phyloP scores from a whole-genome alignment of 2,329 filamentous ascomycete species.

The Anthostomella pinea region DNA sequence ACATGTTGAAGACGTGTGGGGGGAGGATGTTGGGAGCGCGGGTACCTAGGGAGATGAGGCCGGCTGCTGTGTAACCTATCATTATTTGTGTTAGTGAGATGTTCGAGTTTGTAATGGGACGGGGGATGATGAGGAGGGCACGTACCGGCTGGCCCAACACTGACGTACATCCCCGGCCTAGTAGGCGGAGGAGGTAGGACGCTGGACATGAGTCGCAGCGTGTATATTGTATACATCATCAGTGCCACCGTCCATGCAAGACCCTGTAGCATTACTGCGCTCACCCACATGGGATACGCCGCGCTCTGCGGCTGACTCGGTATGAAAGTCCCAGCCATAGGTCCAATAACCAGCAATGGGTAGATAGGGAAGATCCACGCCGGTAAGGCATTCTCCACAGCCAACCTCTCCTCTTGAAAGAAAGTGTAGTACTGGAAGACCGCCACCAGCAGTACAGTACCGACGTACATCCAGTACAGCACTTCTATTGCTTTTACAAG shows the following conservation, averaged over 20 bases:
- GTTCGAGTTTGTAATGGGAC: not conserved
- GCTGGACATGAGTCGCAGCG: slow-evolving; percentile 48
- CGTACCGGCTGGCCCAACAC: slow-evolving; percentile 51
- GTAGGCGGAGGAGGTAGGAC: slow-evolving; percentile 46
- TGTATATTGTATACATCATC: slow-evolving; percentile 51
- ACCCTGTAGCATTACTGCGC: too few relatives aligned
- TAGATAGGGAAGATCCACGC: slow-evolving; percentile 55
- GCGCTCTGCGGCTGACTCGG: too few relatives aligned
- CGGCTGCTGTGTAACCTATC: slow-evolving; percentile 43
- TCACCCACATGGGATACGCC: too few relatives aligned
- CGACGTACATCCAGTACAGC: slow-evolving; percentile 53
- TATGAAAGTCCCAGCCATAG: too few relatives aligned
- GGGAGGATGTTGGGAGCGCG: slow-evolving; percentile 21
- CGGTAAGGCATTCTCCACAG: slow-evolving; percentile 49
- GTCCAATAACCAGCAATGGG: slow-evolving; percentile 52
- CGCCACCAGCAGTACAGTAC: slow-evolving; percentile 27
- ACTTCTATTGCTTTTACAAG: slow-evolving; percentile 43
- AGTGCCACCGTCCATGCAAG: slow-evolving; percentile 51
- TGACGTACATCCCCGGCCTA: slow-evolving; percentile 54
- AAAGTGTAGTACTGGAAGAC: slow-evolving; percentile 31
- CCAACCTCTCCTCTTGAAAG: slow-evolving; percentile 37
- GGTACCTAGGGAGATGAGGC: slow-evolving; percentile 45
- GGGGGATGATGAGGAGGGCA: slow-evolving; percentile 24
- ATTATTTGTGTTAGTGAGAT: too few relatives aligned
- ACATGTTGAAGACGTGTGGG: slow-evolving; percentile 23